Evolutionary conservation across 2,329 filamentous ascomycete genomes (phyloP).

Genomic region (Aureobasidium sp.): DNA sequence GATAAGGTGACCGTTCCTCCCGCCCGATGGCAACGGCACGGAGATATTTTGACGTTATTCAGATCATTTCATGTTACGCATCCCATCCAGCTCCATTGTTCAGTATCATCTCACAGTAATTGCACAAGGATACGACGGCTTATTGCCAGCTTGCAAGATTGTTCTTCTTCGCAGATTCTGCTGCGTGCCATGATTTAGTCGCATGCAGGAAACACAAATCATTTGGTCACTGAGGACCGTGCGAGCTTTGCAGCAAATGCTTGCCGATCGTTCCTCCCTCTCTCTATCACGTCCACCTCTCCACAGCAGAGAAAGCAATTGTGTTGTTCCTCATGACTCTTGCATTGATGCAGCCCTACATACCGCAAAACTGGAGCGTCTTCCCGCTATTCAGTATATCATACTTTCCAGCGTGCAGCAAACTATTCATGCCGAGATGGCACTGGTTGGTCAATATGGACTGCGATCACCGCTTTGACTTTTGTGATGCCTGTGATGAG

Average conservation of each 20-base stretch:
- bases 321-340: not conserved
- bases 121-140: not conserved
- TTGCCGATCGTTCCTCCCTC: conserved; percentile 1
- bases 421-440: not conserved
- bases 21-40: conserved; percentile 13
- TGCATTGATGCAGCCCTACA: conserved; percentile 16
- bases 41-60: conserved; percentile 2
- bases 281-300: not conserved
- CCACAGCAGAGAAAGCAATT: not conserved
- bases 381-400: not conserved
- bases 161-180: conserved; percentile 11
- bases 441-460: not conserved
- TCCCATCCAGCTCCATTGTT: not conserved
- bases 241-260: not conserved
- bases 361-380: not conserved
- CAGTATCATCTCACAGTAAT: not conserved
- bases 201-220: conserved; percentile 18
- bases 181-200: conserved; percentile 7
- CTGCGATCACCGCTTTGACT: not conserved
- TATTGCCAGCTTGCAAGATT: not conserved
- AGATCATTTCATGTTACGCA: not conserved
- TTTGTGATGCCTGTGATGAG: not conserved
- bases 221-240: not conserved
- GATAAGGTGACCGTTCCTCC: conserved; percentile 19
- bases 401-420: not conserved